Evolutionary conservation across 163 green algal genomes (phyloP).

Genomic region (Scenedesmus sp.): DNA sequence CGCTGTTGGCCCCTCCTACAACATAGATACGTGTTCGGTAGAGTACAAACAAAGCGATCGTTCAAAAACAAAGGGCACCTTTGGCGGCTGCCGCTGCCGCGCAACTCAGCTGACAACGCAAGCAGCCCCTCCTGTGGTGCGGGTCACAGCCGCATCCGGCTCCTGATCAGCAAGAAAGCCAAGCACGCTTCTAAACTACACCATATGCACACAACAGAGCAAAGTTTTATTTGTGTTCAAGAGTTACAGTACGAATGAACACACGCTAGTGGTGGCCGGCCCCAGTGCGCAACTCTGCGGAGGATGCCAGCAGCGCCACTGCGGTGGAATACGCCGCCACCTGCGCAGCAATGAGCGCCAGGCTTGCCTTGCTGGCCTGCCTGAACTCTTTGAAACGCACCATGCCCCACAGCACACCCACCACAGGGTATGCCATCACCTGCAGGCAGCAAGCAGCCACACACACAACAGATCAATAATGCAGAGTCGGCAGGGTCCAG

Average conservation of each 20-base stretch:
- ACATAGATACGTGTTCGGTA: no score
- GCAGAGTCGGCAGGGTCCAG: no score
- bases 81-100: neutral
- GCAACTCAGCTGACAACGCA: neutral
- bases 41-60: no score
- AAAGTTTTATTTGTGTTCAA: no score
- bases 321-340: slow-evolving; percentile 17
- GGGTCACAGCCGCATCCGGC: no score
- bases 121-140: neutral
- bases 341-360: slow-evolving; percentile 27
- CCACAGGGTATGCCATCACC: slow-evolving; percentile 55
- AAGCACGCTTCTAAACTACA: neutral
- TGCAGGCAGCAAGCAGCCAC: neutral
- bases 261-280: neutral
- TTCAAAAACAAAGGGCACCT: no score
- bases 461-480: no score
- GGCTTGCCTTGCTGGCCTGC: neutral
- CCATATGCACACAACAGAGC: neutral
- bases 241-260: neutral
- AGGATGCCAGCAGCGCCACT: slow-evolving; percentile 32
- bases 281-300: slow-evolving; percentile 2
- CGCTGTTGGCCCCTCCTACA: no score
- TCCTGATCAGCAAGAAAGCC: no score
- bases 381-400: slow-evolving; percentile 37
- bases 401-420: slow-evolving; percentile 42